A percentile compares a stretch with the other conserved stretches of the same genome.
phyloP scores from a whole-genome alignment of 768 basidiomycete genomes.

The Udeniomyces megalosporus region DNA sequence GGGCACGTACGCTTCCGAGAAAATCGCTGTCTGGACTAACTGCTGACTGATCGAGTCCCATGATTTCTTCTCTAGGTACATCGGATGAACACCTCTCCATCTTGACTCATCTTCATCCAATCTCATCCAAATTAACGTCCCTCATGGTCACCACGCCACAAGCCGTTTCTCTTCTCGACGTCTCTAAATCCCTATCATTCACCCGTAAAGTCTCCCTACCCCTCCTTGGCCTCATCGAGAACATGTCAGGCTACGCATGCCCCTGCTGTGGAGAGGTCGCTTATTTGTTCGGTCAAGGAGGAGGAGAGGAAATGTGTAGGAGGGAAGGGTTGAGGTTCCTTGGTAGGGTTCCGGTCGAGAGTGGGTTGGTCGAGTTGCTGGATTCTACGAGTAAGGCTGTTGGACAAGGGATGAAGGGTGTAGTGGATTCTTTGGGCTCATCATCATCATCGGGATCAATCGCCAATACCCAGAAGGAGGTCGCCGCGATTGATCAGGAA shows the following conservation, averaged over 20 bases:
- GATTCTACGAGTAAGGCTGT: conserved; percentile 43
- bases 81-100: conserved; percentile 97
- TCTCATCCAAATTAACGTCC: conserved; percentile 55
- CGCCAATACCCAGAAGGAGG: not conserved
- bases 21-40: not conserved
- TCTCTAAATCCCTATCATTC: conserved; percentile 91
- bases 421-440: conserved; percentile 16
- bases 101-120: conserved; percentile 77
- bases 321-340: conserved; percentile 59
- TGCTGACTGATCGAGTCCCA: not conserved
- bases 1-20: not conserved
- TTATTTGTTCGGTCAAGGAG: conserved; percentile 86
- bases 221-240: conserved; percentile 83
- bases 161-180: conserved; percentile 86
- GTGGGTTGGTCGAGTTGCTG: conserved; percentile 67
- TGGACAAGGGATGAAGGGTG: not conserved
- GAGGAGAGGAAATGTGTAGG: conserved; percentile 73
- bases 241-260: conserved; percentile 97
- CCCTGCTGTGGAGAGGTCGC: conserved; percentile 92
- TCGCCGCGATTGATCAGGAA: too few species aligned
- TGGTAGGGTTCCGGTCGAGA: conserved; percentile 83
- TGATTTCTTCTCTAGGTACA: conserved; percentile 45
- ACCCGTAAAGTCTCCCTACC: conserved; percentile 71
- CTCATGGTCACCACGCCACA: conserved; percentile 95
- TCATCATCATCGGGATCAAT: conserved; percentile 4